These are phyloP conservation scores for Leptographium flavum DNA, from an alignment of 2,329 filamentous ascomycete genomes.

Conservation along the genomic window DNA sequence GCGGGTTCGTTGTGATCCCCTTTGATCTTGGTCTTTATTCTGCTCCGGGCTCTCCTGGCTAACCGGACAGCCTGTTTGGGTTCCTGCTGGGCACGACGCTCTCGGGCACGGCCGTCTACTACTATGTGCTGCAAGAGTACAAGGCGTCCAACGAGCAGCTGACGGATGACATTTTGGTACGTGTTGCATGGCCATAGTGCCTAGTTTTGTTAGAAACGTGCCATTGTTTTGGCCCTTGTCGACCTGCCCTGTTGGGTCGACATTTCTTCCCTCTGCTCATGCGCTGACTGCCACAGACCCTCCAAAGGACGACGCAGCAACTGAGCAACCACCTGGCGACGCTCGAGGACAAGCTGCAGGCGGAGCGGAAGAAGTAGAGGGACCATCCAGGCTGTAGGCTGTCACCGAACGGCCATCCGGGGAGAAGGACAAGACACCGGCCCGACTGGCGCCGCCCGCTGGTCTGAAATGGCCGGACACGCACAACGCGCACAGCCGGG, in stretches of 20 bases:
- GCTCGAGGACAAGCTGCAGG: slow-evolving; percentile 66
- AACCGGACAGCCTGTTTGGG: slow-evolving; percentile 58
- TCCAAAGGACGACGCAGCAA: slow-evolving; percentile 76
- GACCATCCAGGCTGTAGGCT: background rate
- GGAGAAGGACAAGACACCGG: too few relatives aligned
- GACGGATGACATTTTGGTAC: slow-evolving; percentile 82
- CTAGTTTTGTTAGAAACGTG: background rate
- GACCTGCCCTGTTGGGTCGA: too few relatives aligned
- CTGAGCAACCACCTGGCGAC: slow-evolving; percentile 72
- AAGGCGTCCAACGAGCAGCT: slow-evolving; percentile 84
- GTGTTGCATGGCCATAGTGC: too few relatives aligned
- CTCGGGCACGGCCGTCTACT: slow-evolving; percentile 72
- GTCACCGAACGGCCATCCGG: background rate
- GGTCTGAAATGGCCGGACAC: too few relatives aligned
- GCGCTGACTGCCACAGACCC: slow-evolving; percentile 38
- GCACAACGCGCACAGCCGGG: too few relatives aligned
- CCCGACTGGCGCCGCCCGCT: too few relatives aligned
- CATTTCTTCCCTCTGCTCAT: background rate
- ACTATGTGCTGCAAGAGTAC: slow-evolving; percentile 88
- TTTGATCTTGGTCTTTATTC: background rate
- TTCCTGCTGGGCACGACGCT: slow-evolving; percentile 77
- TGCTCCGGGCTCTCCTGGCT: background rate
- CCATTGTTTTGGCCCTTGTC: too few relatives aligned
- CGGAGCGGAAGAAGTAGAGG: slow-evolving; percentile 47
- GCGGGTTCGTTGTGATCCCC: slow-evolving; percentile 29